A percentile compares a stretch with the other conserved stretches of the same genome.
Evolutionary conservation across 2,329 filamentous ascomycete genomes (phyloP).

Genomic region (Trichoderma polysporum): DNA sequence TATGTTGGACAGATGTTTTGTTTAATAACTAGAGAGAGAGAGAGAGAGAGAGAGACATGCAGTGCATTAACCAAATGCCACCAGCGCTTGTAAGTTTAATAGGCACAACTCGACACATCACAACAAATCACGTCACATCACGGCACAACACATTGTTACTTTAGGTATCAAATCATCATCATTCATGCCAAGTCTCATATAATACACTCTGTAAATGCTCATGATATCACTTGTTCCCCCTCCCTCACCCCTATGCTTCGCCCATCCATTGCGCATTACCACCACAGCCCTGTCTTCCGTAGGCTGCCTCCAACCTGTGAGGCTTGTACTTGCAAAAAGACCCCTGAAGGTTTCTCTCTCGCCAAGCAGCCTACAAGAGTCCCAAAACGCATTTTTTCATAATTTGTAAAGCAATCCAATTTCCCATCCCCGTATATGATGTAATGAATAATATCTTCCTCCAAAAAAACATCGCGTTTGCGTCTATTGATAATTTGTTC

Average conservation of each 20-base stretch:
- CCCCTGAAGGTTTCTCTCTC: not conserved
- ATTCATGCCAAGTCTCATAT: slow-evolving; percentile 19
- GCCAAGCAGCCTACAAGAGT: not conserved
- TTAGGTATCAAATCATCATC: slow-evolving; percentile 20
- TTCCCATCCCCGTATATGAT: slow-evolving; percentile 1
- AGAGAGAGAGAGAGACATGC: too few species aligned
- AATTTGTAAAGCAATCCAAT: not conserved
- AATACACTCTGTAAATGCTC: slow-evolving; percentile 16
- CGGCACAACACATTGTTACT: not conserved
- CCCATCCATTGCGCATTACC: slow-evolving; percentile 8
- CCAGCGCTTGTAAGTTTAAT: too few species aligned
- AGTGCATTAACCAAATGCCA: too few species aligned
- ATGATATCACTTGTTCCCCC: not conserved
- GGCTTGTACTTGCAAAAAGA: slow-evolving; percentile 9
- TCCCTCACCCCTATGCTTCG: not conserved
- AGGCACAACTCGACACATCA: not conserved
- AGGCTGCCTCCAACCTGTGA: slow-evolving; percentile 11
- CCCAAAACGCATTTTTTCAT: not conserved
- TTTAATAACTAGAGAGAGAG: too few species aligned
- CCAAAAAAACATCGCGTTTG: not conserved
- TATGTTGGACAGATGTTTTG: too few species aligned
- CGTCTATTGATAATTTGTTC: slow-evolving; percentile 17
- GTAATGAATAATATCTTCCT: not conserved
- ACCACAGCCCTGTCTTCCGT: not conserved
- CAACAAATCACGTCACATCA: not conserved